Evolutionary conservation across 352 stramenopile species (phyloP).

Genomic region (Lagenidium giganteum): DNA sequence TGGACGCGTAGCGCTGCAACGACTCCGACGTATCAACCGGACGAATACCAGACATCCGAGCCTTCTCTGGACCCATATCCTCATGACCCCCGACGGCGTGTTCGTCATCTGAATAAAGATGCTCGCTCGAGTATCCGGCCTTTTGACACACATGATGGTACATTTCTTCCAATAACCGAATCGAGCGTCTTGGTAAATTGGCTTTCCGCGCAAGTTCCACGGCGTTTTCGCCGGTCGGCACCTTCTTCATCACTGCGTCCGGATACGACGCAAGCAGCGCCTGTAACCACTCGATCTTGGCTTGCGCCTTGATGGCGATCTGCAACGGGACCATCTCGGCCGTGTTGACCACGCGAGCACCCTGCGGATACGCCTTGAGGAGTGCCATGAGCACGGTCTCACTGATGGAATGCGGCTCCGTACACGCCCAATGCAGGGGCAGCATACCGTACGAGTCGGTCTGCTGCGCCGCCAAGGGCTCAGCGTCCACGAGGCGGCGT

Average conservation of each 20-base stretch:
- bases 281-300: constrained; percentile 84
- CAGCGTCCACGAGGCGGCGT: constrained; percentile 60
- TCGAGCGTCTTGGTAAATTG: constrained; percentile 42
- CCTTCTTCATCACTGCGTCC: constrained; percentile 75
- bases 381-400: constrained; percentile 69
- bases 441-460: constrained; percentile 85
- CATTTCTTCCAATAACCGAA: constrained; percentile 84
- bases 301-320: constrained; percentile 85
- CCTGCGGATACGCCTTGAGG: constrained; percentile 72
- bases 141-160: constrained; percentile 81
- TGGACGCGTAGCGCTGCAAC: neutral
- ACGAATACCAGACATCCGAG: constrained; percentile 4
- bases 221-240: constrained; percentile 65
- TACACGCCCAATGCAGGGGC: constrained; percentile 85
- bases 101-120: constrained; percentile 40
- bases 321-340: constrained; percentile 83
- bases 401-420: constrained; percentile 70
- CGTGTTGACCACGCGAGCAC: constrained; percentile 62
- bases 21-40: constrained; percentile 5
- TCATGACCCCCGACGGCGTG: neutral
- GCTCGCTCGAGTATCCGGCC: constrained; percentile 43
- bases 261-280: constrained; percentile 77
- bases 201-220: constrained; percentile 67
- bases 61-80: neutral
- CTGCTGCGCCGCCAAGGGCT: constrained; percentile 64